Evolutionary conservation across 2,329 filamentous ascomycete genomes (phyloP).

Genomic region (Apiospora rasikravindrae): DNA sequence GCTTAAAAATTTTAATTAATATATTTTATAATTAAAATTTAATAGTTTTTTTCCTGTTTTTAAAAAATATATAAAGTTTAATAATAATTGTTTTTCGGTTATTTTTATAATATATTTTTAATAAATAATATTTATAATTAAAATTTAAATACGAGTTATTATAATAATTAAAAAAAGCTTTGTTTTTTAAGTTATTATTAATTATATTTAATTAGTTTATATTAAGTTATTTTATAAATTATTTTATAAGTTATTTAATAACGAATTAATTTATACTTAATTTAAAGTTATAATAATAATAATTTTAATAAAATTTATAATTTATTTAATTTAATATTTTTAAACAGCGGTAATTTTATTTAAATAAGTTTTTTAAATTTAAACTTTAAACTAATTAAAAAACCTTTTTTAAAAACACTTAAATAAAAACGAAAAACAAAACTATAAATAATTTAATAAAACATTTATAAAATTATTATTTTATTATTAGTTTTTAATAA

Average conservation of each 20-base stretch:
- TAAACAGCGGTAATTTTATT: background rate
- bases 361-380: background rate
- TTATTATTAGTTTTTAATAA: background rate
- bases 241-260: too few relatives aligned
- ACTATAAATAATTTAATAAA: rapidly evolving
- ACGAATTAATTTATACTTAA: too few relatives aligned
- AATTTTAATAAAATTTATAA: background rate
- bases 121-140: too few relatives aligned
- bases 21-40: background rate
- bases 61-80: too few relatives aligned
- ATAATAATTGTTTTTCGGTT: too few relatives aligned
- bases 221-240: too few relatives aligned
- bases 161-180: background rate
- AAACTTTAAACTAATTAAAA: background rate
- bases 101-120: too few relatives aligned
- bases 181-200: background rate
- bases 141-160: too few relatives aligned
- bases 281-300: background rate
- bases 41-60: background rate
- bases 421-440: background rate
- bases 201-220: background rate
- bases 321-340: background rate
- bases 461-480: background rate
- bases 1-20: background rate
- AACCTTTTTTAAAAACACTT: background rate